Evolutionary conservation across 148 eudicot species (phyloP).

Genomic region (Nepenthes mirabilis): DNA sequence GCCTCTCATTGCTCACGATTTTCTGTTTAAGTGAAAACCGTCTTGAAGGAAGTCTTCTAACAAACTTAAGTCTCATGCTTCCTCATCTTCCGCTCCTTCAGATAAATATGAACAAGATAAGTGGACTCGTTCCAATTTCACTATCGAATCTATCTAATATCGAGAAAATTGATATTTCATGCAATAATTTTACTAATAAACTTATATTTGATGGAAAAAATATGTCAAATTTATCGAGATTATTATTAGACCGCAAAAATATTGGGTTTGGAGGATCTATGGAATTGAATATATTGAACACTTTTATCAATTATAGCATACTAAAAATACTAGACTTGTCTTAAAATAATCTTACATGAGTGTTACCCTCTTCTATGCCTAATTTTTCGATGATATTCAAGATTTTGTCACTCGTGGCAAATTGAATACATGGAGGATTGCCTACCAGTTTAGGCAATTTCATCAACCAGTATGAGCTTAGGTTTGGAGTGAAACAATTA

Average conservation of each 20-base stretch:
- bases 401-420: neutral
- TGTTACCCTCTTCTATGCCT: slow-evolving; percentile 5
- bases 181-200: slow-evolving; percentile 7
- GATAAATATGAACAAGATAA: slow-evolving; percentile 5
- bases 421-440: slow-evolving; percentile 8
- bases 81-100: slow-evolving; percentile 7
- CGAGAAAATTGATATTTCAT: neutral
- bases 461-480: neutral
- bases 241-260: neutral
- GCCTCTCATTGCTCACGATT: too few relatives aligned
- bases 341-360: slow-evolving; percentile 7
- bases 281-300: slow-evolving; percentile 6
- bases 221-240: neutral
- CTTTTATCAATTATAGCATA: slow-evolving; percentile 7
- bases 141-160: slow-evolving; percentile 19
- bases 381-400: slow-evolving; percentile 6
- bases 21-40: neutral
- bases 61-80: slow-evolving; percentile 10
- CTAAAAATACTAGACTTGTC: neutral
- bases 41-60: slow-evolving; percentile 17
- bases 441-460: neutral
- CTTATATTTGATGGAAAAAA: neutral
- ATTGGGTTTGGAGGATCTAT: slow-evolving; percentile 5
- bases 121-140: slow-evolving; percentile 19
- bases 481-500: slow-evolving; percentile 2